Base-by-base conservation (phyloP, 1,284 basidiomycete species). In the Ustilago lituana region DNA sequence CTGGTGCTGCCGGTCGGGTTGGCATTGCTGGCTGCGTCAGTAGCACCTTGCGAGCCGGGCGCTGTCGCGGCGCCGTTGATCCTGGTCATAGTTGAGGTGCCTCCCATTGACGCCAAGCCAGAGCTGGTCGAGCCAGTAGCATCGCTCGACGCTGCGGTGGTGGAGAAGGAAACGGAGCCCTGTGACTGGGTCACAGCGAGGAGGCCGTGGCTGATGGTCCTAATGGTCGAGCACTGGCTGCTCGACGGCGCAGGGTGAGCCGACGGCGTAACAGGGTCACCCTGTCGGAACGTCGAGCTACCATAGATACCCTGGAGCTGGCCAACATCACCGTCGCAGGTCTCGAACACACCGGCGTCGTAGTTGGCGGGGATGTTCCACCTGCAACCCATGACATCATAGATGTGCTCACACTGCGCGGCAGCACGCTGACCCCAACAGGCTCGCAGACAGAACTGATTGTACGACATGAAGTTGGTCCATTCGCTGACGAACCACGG, bases 291-390 rank as follows among this genome's bases (percentile, higher is more conserved):
- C 10, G 77, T 79, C 5, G 73, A 77, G 24, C 52, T 55, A 9
- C 41, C 45, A 26, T 78, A 79, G 12, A 79, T 75, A 27, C 79
- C 78, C 26, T 76, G 75, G 9, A 78, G 58, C 15, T 56, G 40
- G 10, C 55, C 78, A 23, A 63, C 44, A 12, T 70, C 71, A 20
- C 72, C 75, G n/a, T 79, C 74, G 53, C 77, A 77, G 3, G 65
- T 62, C 48, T 79, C 79, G 44, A 78, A 81, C 11, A 64, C 63
- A 27, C 59, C 74, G 0, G 55, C 23, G 6, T 59, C 56, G 53
- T 77, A 73, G 45, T 58, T 64, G 22, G 72, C 73, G 9, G 78
- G 78, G 50, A 80, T 69, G 54, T 80, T 80, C 58, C 70, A 80
- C 10, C 45, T 38, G 50, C 78, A 80, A 5, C 79, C 79, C 48